Percentiles rank a stretch among this genome's conserved stretches.
phyloP scores from a whole-genome alignment of 1,284 basidiomycete species.

The Malassezia brasiliensis region DNA sequence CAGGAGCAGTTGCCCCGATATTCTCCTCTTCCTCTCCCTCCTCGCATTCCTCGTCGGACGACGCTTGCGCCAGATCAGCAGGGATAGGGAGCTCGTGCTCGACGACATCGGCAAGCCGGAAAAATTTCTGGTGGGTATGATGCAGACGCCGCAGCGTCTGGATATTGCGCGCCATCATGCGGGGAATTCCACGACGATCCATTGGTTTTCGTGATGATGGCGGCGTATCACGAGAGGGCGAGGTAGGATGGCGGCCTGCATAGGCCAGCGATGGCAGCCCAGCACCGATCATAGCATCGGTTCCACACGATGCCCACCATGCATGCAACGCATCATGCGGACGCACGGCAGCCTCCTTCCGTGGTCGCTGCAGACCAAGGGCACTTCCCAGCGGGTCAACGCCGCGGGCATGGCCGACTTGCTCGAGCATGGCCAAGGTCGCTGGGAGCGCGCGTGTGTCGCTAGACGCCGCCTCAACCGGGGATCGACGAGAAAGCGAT shows the following conservation, averaged over 20 bases:
- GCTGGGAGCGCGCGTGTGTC: not conserved
- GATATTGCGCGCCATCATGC: slow-evolving; percentile 34
- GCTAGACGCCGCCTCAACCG: not conserved
- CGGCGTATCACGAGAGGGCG: not conserved
- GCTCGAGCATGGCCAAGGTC: slow-evolving; percentile 1
- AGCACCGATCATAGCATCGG: slow-evolving; percentile 24
- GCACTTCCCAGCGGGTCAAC: slow-evolving; percentile 9
- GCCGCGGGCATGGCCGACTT: not conserved
- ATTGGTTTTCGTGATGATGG: slow-evolving; percentile 18
- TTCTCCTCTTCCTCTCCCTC: not conserved
- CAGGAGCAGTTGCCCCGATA: too few species aligned
- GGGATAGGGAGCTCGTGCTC: slow-evolving; percentile 41
- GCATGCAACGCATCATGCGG: slow-evolving; percentile 1
- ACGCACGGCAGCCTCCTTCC: not conserved
- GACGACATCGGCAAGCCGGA: slow-evolving; percentile 29
- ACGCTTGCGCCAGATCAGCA: slow-evolving; percentile 29
- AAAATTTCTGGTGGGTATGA: slow-evolving; percentile 37
- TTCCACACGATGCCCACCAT: slow-evolving; percentile 32
- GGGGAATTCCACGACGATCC: slow-evolving; percentile 24
- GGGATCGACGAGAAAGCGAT: not conserved
- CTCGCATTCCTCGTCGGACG: slow-evolving; percentile 21
- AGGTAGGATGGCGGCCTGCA: not conserved
- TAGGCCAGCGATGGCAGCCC: slow-evolving; percentile 24
- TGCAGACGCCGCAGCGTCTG: slow-evolving; percentile 35
- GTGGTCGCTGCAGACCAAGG: not conserved